These are phyloP conservation scores for Delitschia confertaspora DNA, from an alignment of 495 filamentous ascomycete genomes.

Conservation along the genomic window DNA sequence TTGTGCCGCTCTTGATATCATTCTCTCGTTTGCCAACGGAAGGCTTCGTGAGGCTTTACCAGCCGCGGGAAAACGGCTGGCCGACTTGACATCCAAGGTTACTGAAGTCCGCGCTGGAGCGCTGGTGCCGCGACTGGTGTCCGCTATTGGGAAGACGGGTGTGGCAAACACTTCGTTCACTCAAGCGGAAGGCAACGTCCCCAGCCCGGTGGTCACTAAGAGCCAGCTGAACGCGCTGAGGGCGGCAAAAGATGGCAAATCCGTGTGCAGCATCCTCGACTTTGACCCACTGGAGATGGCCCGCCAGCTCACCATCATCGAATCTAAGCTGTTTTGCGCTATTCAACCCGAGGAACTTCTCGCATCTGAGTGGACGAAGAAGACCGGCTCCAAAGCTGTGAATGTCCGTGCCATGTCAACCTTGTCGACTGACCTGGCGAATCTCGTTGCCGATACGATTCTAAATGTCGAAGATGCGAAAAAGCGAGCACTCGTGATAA, in stretches of 20 bases:
- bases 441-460: conserved; percentile 93
- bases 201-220: conserved; percentile 60
- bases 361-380: conserved; percentile 87
- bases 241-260: conserved; percentile 64
- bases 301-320: conserved; percentile 86
- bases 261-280: conserved; percentile 68
- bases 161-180: conserved; percentile 59
- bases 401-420: conserved; percentile 94
- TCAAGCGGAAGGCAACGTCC: conserved; percentile 58
- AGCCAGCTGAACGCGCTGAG: conserved; percentile 65
- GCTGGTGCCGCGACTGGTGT: conserved; percentile 77
- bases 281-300: conserved; percentile 91
- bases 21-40: conserved; percentile 67
- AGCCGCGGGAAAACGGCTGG: conserved; percentile 66
- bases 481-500: conserved; percentile 82
- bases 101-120: conserved; percentile 56
- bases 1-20: conserved; percentile 59
- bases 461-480: conserved; percentile 78
- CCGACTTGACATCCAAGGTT: conserved; percentile 76
- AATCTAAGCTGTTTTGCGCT: conserved; percentile 84
- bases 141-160: conserved; percentile 80
- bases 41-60: conserved; percentile 60
- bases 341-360: conserved; percentile 93
- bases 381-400: conserved; percentile 64
- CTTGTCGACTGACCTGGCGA: conserved; percentile 81